Base-by-base conservation (phyloP, 306 rosid genomes). In the Vigna radiata region DNA sequence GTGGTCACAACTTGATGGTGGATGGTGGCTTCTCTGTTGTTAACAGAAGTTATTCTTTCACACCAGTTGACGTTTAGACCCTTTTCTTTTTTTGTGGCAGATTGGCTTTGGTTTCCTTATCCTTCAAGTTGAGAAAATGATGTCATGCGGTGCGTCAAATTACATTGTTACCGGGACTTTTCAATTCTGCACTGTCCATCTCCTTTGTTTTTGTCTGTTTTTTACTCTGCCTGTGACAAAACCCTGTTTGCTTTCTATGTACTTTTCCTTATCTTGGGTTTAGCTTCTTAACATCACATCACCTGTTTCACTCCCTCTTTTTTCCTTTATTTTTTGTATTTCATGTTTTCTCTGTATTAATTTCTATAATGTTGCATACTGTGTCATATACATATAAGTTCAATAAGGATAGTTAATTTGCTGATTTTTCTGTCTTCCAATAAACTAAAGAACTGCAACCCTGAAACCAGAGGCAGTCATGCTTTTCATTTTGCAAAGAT, bases 1-100 rank as follows among this genome's bases (percentile, higher is more conserved):
- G 93, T 74, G 98, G 98, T 1, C 98, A 89, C 23, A 92, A 90
- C 72, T 79, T 95, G 89, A 89, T 77, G 1, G 88, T 92, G 14
- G 98, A 95, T 52, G 98, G 97, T 37, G 98, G 98, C 4, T 89
- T 86, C 83, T 70, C 96, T 0, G 92, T 88, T 41, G 96, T 94
- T 19, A 77, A 81, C 65, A 60, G 25, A 8, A 44, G 81, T 36
- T 11, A 12, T 67, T 64, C 81, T 6, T 16, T 81, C 50, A 33
- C 46, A 29, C 60, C 71, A 25, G 14, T 5, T 69, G 17, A 29
- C 68, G 27, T 41, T 29, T 48, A 29, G 67, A 29, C 21, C 21
- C 14, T 3, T 27, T 43, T 19, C 36, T n/a, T 4, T 27, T 27
- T 27, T 43, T 19, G 41, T 27, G 23, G 12, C 16, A 37, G 46